Conservation (phyloP, 2,329 filamentous ascomycete genomes). For the Albifimbria verrucaria region DNA sequence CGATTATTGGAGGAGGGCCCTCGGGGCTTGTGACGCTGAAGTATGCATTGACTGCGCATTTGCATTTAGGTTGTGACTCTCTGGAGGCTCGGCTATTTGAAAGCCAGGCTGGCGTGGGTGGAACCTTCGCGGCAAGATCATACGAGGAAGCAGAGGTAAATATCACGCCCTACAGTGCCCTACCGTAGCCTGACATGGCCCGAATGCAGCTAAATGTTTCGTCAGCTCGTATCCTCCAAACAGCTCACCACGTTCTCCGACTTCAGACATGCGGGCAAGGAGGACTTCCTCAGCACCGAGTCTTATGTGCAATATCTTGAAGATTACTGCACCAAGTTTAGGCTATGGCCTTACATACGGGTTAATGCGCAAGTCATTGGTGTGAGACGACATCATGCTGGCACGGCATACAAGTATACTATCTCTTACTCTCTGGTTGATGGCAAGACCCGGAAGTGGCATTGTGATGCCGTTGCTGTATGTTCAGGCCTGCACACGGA, state of each 20-base stretch:
- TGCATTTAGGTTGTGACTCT: constrained; percentile 25
- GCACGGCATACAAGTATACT: constrained; percentile 4
- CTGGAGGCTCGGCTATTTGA: too few species aligned
- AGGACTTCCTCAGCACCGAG: constrained; percentile 36
- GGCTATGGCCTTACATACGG: constrained; percentile 32
- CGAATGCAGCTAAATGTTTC: not conserved
- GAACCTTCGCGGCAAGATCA: constrained; percentile 37
- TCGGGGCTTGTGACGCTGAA: constrained; percentile 34
- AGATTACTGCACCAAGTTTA: constrained; percentile 34
- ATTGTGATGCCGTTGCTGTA: constrained; percentile 40
- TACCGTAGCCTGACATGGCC: not conserved
- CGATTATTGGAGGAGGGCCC: constrained; percentile 33
- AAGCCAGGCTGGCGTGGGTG: constrained; percentile 34
- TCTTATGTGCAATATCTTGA: constrained; percentile 37
- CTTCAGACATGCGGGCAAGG: constrained; percentile 31
- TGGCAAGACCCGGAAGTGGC: constrained; percentile 14
- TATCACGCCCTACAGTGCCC: too few species aligned
- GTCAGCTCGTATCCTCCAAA: constrained; percentile 39
- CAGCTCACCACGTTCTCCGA: constrained; percentile 47
- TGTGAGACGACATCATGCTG: constrained; percentile 11
- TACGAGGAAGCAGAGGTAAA: constrained; percentile 43
- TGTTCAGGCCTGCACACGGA: constrained; percentile 39
- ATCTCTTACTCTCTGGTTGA: not conserved
- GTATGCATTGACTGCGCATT: constrained; percentile 27
- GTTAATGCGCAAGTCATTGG: constrained; percentile 25